These are phyloP conservation scores for Mikania micrantha DNA, from an alignment of 129 eudicot species.

Conservation along the genomic window DNA sequence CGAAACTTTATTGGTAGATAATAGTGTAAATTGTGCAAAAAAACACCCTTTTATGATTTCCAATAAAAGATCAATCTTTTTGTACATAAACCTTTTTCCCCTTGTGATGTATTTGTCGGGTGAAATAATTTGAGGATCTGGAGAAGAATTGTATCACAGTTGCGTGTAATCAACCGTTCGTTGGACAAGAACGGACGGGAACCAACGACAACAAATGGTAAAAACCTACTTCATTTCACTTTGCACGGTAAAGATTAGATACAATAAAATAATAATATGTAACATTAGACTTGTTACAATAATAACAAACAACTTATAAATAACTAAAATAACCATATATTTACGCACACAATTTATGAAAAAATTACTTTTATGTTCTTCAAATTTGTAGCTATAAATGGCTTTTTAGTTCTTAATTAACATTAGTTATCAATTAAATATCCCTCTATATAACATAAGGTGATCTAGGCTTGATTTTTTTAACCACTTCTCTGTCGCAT, in stretches of 20 bases:
- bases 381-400: too few species aligned
- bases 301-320: too few species aligned
- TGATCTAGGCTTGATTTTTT: too few species aligned
- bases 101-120: constrained; percentile 4
- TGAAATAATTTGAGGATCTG: constrained; percentile 27
- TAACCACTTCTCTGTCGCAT: too few species aligned
- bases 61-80: constrained; percentile 10
- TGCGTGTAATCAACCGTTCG: constrained; percentile 27
- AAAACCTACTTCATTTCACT: not conserved
- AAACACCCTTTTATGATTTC: not conserved
- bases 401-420: too few species aligned
- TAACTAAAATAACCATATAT: too few species aligned
- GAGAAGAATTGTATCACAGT: constrained; percentile 5
- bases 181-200: constrained; percentile 19
- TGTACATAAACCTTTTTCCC: not conserved
- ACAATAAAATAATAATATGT: too few species aligned
- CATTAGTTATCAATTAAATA: too few species aligned
- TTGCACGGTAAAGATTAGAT: not conserved
- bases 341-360: too few species aligned
- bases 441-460: too few species aligned
- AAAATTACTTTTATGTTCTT: too few species aligned
- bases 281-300: too few species aligned
- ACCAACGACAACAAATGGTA: constrained; percentile 9
- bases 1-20: constrained; percentile 7
- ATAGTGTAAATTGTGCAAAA: constrained; percentile 8